Conservation (phyloP, 2,329 filamentous ascomycete genomes). For the Pseudocercospora cruenta region DNA sequence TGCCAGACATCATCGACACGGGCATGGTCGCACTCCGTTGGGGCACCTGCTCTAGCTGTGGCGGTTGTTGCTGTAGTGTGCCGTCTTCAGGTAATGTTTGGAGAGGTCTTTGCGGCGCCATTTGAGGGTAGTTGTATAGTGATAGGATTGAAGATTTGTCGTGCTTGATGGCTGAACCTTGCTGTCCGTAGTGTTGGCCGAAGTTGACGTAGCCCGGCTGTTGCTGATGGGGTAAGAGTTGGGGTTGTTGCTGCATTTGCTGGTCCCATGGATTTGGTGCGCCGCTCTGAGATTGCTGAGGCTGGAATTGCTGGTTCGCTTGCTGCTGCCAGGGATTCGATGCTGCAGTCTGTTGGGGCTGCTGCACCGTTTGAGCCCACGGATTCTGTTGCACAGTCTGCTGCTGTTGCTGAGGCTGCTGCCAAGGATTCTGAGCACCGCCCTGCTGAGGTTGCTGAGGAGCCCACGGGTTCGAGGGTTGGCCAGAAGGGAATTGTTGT, state of each 20-base stretch:
- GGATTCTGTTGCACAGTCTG: slow-evolving; percentile 14
- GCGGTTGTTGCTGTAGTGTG: slow-evolving; percentile 30
- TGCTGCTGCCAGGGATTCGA: slow-evolving; percentile 31
- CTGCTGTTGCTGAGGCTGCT: slow-evolving; percentile 26
- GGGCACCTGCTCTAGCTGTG: slow-evolving; percentile 27
- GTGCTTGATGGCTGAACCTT: slow-evolving; percentile 52
- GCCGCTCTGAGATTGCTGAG: slow-evolving; percentile 32
- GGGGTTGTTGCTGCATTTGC: slow-evolving; percentile 31
- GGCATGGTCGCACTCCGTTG: slow-evolving; percentile 47
- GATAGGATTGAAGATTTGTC: slow-evolving; percentile 78
- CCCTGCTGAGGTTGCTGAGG: slow-evolving; percentile 10
- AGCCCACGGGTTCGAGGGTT: slow-evolving; percentile 3
- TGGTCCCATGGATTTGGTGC: slow-evolving; percentile 40
- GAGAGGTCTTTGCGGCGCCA: slow-evolving; percentile 49
- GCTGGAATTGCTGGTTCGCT: slow-evolving; percentile 16
- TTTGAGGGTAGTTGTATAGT: slow-evolving; percentile 67
- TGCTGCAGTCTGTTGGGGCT: slow-evolving; percentile 19
- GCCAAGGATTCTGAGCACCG: slow-evolving; percentile 22
- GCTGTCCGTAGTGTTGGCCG: slow-evolving; percentile 33
- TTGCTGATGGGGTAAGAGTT: slow-evolving; percentile 38
- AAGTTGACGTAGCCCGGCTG: slow-evolving; percentile 31
- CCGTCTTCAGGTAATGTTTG: slow-evolving; percentile 42
- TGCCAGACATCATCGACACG: slow-evolving; percentile 26
- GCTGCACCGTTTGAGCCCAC: slow-evolving; percentile 20
- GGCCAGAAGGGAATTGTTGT: slow-evolving; percentile 43